These are phyloP conservation scores for Aspergillus spinulosporus DNA, from an alignment of 2,329 filamentous ascomycete species.

Conservation along the genomic window DNA sequence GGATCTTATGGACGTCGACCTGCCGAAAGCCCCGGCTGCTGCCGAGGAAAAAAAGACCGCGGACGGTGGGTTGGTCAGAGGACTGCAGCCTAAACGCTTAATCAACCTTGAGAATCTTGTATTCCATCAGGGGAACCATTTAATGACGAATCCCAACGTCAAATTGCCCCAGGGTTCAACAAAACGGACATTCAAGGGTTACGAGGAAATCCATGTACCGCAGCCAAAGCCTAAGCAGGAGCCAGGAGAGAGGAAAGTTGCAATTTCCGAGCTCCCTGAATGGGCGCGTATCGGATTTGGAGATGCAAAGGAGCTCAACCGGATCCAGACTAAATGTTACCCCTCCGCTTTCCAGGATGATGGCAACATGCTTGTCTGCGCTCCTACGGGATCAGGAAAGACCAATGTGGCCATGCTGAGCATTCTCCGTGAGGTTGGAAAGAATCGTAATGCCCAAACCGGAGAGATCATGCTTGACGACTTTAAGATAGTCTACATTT, in stretches of 20 bases:
- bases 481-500: conserved; percentile 99
- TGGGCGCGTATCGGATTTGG: conserved; percentile 90
- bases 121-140: conserved; percentile 96
- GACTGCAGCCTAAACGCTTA: conserved; percentile 78
- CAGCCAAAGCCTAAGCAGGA: conserved; percentile 85
- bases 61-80: conserved; percentile 73
- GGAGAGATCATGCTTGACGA: conserved; percentile 94
- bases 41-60: conserved; percentile 51
- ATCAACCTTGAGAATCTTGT: conserved; percentile 95
- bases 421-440: conserved; percentile 94
- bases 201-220: conserved; percentile 97
- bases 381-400: conserved; percentile 95
- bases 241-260: conserved; percentile 75
- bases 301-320: conserved; percentile 82
- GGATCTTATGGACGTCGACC: conserved; percentile 82
- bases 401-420: conserved; percentile 98
- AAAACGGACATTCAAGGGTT: conserved; percentile 94
- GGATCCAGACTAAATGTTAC: conserved; percentile 92
- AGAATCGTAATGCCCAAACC: conserved; percentile 82
- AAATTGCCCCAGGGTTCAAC: conserved; percentile 91
- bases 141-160: conserved; percentile 99
- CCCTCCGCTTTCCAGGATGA: conserved; percentile 89
- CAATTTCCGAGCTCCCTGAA: conserved; percentile 83
- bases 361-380: conserved; percentile 96
- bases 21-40: conserved; percentile 59